These are phyloP conservation scores for Parachaetomium inaequale DNA, from an alignment of 495 filamentous ascomycete species.

Conservation along the genomic window DNA sequence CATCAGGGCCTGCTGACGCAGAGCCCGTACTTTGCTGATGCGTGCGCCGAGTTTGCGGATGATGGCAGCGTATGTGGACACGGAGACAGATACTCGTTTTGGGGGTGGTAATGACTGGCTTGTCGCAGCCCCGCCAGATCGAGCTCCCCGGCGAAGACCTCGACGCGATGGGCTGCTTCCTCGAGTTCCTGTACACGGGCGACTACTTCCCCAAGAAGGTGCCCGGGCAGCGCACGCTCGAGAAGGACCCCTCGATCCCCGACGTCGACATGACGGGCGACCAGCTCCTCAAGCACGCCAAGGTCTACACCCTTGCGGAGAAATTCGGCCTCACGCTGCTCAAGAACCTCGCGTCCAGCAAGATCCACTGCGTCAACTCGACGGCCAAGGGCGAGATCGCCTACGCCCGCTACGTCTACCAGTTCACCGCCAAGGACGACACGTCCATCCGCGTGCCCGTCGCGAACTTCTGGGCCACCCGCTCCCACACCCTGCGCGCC, in stretches of 20 bases:
- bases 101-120: not conserved
- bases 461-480: constrained; percentile 84
- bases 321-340: constrained; percentile 70
- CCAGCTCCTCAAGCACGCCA: constrained; percentile 79
- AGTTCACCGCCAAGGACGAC: constrained; percentile 66
- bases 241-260: constrained; percentile 55
- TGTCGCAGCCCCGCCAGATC: constrained; percentile 56
- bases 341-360: constrained; percentile 73
- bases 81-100: no score
- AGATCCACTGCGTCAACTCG: constrained; percentile 83
- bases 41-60: constrained; percentile 54
- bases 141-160: constrained; percentile 67
- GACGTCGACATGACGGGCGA: constrained; percentile 66
- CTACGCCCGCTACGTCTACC: constrained; percentile 88
- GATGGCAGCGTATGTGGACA: constrained; percentile 47
- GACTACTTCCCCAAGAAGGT: constrained; percentile 78
- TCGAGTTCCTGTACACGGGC: constrained; percentile 88
- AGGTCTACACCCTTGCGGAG: constrained; percentile 83
- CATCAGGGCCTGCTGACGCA: constrained; percentile 73
- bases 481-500: constrained; percentile 73
- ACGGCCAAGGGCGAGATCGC: constrained; percentile 83
- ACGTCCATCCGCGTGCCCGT: constrained; percentile 73
- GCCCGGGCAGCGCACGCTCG: constrained; percentile 51
- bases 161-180: constrained; percentile 79
- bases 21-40: constrained; percentile 69